phyloP scores from a whole-genome alignment of 345 rosid species.

The Arabis hirsuta region DNA sequence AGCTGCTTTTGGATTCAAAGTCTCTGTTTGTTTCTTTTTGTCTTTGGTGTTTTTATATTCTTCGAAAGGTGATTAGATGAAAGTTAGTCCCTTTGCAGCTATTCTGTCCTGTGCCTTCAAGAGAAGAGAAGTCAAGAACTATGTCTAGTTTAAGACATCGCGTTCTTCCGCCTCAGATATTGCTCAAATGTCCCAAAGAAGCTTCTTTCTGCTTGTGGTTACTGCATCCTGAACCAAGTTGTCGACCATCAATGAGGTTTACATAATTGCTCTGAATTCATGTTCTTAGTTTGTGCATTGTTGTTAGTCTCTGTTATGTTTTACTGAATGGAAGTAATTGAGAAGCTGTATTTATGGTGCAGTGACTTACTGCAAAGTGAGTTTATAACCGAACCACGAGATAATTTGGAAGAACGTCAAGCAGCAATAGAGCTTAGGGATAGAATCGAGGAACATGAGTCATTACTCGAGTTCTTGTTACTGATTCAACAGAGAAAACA shows the following conservation, averaged over 20 bases:
- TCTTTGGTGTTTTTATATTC: slow-evolving; percentile 13
- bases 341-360: slow-evolving; percentile 22
- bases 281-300: background rate
- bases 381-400: slow-evolving; percentile 81
- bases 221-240: slow-evolving; percentile 84
- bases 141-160: slow-evolving; percentile 97
- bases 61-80: slow-evolving; percentile 43
- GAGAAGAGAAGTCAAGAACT: slow-evolving; percentile 78
- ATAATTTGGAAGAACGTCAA: slow-evolving; percentile 80
- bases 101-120: slow-evolving; percentile 67
- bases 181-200: slow-evolving; percentile 87
- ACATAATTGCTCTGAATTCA: slow-evolving; percentile 1
- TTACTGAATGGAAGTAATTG: background rate
- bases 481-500: slow-evolving; percentile 72
- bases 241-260: slow-evolving; percentile 84
- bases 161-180: slow-evolving; percentile 90
- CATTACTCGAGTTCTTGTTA: slow-evolving; percentile 82
- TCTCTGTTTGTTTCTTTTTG: background rate
- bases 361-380: slow-evolving; percentile 85
- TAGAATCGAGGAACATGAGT: slow-evolving; percentile 82
- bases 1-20: slow-evolving; percentile 27
- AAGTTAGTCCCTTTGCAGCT: slow-evolving; percentile 52
- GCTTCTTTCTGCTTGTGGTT: slow-evolving; percentile 96
- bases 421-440: slow-evolving; percentile 80
- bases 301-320: slow-evolving; percentile 21